Evolutionary conservation across 2,329 filamentous ascomycete species (phyloP).

Genomic region (Microdochium paspali): DNA sequence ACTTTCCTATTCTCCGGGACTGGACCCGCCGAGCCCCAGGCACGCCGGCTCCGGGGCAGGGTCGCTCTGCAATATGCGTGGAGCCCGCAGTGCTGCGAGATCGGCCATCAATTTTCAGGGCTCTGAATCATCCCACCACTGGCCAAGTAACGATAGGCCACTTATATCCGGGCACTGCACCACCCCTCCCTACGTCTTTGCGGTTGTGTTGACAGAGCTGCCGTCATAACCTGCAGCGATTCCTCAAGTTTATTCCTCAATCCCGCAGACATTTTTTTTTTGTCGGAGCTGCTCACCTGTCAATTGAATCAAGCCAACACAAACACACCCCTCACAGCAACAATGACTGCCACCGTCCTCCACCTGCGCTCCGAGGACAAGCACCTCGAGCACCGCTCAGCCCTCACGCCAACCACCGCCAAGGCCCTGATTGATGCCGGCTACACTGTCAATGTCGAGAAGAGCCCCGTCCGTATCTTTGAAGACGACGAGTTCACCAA

Average conservation of each 20-base stretch:
- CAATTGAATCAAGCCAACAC: not conserved
- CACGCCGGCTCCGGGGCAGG: too few species aligned
- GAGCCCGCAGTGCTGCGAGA: not conserved
- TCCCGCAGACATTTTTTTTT: too few species aligned
- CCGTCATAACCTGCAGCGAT: too few species aligned
- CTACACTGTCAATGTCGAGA: slow-evolving; percentile 60
- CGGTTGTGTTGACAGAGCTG: not conserved
- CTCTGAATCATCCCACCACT: not conserved
- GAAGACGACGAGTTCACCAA: slow-evolving; percentile 51
- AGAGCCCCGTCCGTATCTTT: slow-evolving; percentile 57
- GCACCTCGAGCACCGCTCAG: slow-evolving; percentile 44
- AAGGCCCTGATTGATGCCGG: slow-evolving; percentile 59
- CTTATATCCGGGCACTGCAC: not conserved
- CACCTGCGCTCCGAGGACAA: slow-evolving; percentile 52
- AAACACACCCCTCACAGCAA: not conserved
- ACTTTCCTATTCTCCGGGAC: too few species aligned
- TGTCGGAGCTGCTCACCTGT: too few species aligned
- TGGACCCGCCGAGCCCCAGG: too few species aligned
- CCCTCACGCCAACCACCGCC: slow-evolving; percentile 28
- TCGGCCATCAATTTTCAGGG: not conserved
- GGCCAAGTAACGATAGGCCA: not conserved
- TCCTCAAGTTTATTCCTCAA: too few species aligned
- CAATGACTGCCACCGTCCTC: slow-evolving; percentile 27
- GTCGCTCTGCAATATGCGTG: too few species aligned
- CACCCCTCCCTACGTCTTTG: not conserved